Base-by-base conservation (phyloP, 2,329 filamentous ascomycete species). In the Fusarium chaquense region DNA sequence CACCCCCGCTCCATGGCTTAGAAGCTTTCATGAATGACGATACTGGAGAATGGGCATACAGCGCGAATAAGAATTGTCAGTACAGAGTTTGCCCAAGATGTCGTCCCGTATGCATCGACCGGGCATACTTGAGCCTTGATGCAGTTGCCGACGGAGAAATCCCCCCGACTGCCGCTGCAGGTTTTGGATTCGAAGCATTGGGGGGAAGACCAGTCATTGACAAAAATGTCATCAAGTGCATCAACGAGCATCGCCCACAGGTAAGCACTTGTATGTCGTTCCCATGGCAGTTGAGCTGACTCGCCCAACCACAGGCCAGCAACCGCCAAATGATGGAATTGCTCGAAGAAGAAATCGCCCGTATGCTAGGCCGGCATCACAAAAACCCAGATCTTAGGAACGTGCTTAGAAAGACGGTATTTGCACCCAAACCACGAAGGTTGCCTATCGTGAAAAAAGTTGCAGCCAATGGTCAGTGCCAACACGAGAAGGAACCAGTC, bases 21-120 rank as follows among this genome's bases (percentile, higher is more conserved):
- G 61, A 70, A n/a, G 38, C 53, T 16, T 49, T 62, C 16, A 50
- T 68, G 20, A 46, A 70, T 18, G 51, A 60, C 33, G 58, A 68
- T 26, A 71, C 70, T 40, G 77, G 76, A 55, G 78, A 80, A 16
- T 85, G 82, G 83, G 69, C 83, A 8, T 77, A 79, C 20, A 65
- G 64, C 38, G 64, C 75, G 22, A 72, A 72, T 1, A 70, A 80
- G 1, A 84, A 87, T 72, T 89, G 87, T 62, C 80, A 82, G 44
- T 84, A 81, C 76, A 86, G 80, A 62, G 79, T 83, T 43, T 90
- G 87, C 64, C 81, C 82, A 5, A 63, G 60, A 9, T 89, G 87
- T 67, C 83, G 85, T 5, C 81, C 81, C 6, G 76, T 75, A 1
- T 81, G 78, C 28, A 74, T 77, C 24, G 79, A 83, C 16, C 83